Percentiles rank a stretch among this genome's conserved stretches.
Conservation (phyloP, 2,329 filamentous ascomycete species). For the Laburnicola sp. region DNA sequence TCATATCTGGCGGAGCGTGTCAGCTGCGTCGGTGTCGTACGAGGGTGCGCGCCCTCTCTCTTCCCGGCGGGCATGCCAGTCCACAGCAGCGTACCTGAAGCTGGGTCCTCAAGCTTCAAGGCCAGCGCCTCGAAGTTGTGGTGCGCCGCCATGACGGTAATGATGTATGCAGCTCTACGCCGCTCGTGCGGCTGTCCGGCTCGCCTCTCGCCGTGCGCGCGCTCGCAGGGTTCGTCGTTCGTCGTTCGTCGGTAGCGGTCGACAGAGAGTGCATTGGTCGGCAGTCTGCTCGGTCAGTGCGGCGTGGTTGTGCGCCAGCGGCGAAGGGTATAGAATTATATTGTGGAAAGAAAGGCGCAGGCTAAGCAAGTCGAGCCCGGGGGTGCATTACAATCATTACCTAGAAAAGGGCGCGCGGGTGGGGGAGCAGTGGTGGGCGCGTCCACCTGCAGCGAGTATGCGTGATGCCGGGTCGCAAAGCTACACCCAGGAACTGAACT, state of each 20-base stretch:
- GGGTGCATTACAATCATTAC: constrained; percentile 39
- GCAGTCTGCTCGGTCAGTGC: constrained; percentile 19
- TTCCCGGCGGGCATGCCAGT: neutral
- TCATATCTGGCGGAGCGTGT: constrained; percentile 65
- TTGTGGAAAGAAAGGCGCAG: constrained; percentile 27
- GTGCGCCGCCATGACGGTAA: constrained; percentile 43
- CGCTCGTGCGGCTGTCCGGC: constrained; percentile 21
- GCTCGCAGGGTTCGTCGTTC: constrained; percentile 12
- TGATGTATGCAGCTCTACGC: constrained; percentile 28
- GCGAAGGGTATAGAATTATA: constrained; percentile 20
- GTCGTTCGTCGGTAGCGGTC: constrained; percentile 19
- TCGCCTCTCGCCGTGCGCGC: constrained; percentile 12
- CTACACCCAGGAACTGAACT: constrained; percentile 9
- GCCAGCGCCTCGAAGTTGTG: constrained; percentile 53
- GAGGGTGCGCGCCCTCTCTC: neutral
- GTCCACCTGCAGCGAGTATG: constrained; percentile 32
- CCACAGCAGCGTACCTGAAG: constrained; percentile 34
- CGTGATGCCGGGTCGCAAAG: constrained; percentile 10
- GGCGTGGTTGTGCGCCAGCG: constrained; percentile 18
- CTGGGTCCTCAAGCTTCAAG: constrained; percentile 51
- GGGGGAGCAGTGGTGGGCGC: constrained; percentile 25
- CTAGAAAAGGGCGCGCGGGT: constrained; percentile 25
- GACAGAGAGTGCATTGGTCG: constrained; percentile 33
- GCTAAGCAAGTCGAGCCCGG: constrained; percentile 20
- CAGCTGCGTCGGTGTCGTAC: constrained; percentile 16